Base-by-base conservation (phyloP, 345 rosid genomes). In the Gossypioides kirkii region DNA sequence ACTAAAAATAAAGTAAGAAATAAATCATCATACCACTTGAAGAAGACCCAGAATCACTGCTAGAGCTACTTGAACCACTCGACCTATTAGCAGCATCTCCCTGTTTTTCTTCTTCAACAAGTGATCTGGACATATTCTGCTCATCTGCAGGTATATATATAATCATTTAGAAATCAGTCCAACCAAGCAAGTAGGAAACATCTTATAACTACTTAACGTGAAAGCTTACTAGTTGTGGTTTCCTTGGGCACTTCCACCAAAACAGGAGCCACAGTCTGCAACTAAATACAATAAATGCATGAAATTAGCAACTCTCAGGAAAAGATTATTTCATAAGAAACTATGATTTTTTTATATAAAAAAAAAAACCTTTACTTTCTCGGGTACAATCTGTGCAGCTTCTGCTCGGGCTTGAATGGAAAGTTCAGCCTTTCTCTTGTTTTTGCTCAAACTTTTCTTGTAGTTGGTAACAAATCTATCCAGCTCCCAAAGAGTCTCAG, bases 401-500 rank as follows among this genome's bases (percentile, higher is more conserved):
- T 78, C 89, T 80, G 84, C 86, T 84, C 93, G 87, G 71, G 94
- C 97, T 82, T 87, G 96, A 69, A 76, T 78, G 43, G 94, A 97
- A 70, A 86, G 92, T 81, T 92, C 99, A 56, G 97, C 98, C 82
- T 90, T 95, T 81, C 99, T 88, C 86, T 92, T 95, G 82, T 86
- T 84, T 90, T 95, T 95, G 86, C 99, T 95, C 81, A 95, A 80
- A 72, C 96, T 91, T 82, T 95, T 92, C 81, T 89, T 95, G 78
- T 89, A 95, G 86, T 95, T 95, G 76, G 94, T 91, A 0, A 92
- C 93, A 84, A 92, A 95, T 81, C 99, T 90, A 78, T 95, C 99
- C 56, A 95, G 88, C 85, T 95, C 99, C 99, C 99, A 95, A 28
- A 95, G 89, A 70, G 99, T 95, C 87, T 95, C 99, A 0, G 91